Conservation (phyloP, 148 eudicot species). For the Heliamphora exappendiculata region DNA sequence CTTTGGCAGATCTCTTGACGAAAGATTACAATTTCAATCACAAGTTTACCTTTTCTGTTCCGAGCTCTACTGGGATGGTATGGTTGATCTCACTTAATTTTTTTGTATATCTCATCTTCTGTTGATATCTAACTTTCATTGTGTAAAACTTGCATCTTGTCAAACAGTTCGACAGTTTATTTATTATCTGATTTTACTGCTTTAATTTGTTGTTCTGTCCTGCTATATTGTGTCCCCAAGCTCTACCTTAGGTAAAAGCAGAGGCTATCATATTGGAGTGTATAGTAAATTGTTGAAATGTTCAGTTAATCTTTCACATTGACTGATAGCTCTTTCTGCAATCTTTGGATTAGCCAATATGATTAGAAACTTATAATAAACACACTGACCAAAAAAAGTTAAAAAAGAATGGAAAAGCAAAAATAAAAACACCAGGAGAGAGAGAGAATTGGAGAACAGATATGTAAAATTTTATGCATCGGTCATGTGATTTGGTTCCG, state of each 20-base stretch:
- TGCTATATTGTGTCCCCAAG: neutral
- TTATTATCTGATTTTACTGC: neutral
- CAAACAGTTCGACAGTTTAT: neutral
- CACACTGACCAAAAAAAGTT: neutral
- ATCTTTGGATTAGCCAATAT: neutral
- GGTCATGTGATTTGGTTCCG: neutral
- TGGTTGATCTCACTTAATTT: conserved; percentile 9
- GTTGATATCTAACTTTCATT: neutral
- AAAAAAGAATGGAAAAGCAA: neutral
- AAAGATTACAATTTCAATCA: conserved; percentile 86
- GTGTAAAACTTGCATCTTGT: neutral
- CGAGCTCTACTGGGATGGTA: conserved; percentile 80
- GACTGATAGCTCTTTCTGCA: neutral
- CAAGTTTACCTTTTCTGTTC: conserved; percentile 60
- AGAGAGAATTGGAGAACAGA: neutral
- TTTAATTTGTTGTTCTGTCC: neutral
- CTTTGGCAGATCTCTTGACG: conserved; percentile 67
- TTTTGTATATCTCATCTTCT: neutral
- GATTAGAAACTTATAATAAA: neutral
- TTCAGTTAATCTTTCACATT: neutral
- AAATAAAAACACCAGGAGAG: neutral
- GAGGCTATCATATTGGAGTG: neutral
- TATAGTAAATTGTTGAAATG: neutral
- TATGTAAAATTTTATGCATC: neutral
- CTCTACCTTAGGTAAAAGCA: neutral